Conservation (phyloP, 1,139 yeast genomes). For the Suhomyces bolitotheri region DNA sequence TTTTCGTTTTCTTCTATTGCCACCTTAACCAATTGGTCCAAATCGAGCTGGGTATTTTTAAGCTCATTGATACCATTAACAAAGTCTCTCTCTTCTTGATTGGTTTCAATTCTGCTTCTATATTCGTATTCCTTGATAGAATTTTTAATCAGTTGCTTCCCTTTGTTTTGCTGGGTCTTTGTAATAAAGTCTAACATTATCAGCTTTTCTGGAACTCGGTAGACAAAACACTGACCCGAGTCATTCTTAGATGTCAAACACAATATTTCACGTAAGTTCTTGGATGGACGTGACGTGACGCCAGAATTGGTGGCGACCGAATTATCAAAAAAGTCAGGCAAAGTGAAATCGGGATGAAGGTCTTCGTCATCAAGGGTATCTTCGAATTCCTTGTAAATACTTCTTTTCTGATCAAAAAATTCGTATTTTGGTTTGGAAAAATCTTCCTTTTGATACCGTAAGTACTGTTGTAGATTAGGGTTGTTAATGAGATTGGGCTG, state of each 20-base stretch:
- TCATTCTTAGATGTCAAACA: slow-evolving; percentile 33
- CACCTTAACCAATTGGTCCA: slow-evolving; percentile 30
- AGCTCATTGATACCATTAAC: slow-evolving; percentile 28
- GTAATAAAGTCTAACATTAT: slow-evolving; percentile 74
- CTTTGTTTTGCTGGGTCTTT: slow-evolving; percentile 31
- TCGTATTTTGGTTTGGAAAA: slow-evolving; percentile 27
- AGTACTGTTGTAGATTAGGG: slow-evolving; percentile 34
- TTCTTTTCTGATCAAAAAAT: slow-evolving; percentile 19
- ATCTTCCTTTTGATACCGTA: slow-evolving; percentile 30
- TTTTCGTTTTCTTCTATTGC: slow-evolving; percentile 18
- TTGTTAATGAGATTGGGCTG: slow-evolving; percentile 50
- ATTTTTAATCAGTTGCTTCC: slow-evolving; percentile 29
- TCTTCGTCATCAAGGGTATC: slow-evolving; percentile 19
- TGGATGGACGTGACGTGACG: slow-evolving; percentile 46
- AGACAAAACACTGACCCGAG: slow-evolving; percentile 45
- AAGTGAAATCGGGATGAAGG: slow-evolving; percentile 27
- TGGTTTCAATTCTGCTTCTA: slow-evolving; percentile 21
- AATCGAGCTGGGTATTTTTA: slow-evolving; percentile 13
- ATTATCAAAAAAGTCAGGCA: slow-evolving; percentile 48
- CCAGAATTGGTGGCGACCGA: slow-evolving; percentile 39
- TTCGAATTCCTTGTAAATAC: slow-evolving; percentile 9
- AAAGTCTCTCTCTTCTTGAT: slow-evolving; percentile 25
- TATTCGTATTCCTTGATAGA: slow-evolving; percentile 27
- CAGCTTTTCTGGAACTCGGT: slow-evolving; percentile 70
- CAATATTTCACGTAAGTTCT: slow-evolving; percentile 36